A percentile compares a stretch with the other conserved stretches of the same genome.
These are phyloP conservation scores for Ogataea salicorniae DNA, from an alignment of 805 yeast species.

Conservation along the genomic window DNA sequence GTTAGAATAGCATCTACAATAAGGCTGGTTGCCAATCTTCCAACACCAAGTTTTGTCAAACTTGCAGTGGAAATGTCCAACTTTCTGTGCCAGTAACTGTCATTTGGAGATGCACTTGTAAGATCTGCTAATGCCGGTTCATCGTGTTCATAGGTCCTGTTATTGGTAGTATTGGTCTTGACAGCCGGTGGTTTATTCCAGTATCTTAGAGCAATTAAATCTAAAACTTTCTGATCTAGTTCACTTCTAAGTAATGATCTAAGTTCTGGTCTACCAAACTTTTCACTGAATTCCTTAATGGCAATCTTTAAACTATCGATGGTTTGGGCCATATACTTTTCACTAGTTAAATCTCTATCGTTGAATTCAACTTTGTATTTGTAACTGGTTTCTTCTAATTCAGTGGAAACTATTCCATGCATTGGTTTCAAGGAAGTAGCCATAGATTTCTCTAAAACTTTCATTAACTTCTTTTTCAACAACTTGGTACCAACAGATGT, in stretches of 20 bases:
- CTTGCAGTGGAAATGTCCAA: constrained; percentile 79
- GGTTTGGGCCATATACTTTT: constrained; percentile 87
- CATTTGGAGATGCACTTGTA: constrained; percentile 54
- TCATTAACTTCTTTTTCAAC: constrained; percentile 75
- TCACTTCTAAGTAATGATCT: constrained; percentile 73
- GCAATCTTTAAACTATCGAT: constrained; percentile 81
- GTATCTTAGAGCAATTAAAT: constrained; percentile 81
- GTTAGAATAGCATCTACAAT: constrained; percentile 74
- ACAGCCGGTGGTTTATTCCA: constrained; percentile 69
- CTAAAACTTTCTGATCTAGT: constrained; percentile 84
- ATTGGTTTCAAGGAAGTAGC: constrained; percentile 85
- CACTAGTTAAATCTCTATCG: constrained; percentile 90
- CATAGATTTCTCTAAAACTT: constrained; percentile 87
- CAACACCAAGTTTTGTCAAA: constrained; percentile 89
- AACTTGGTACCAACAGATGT: constrained; percentile 72
- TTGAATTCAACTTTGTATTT: constrained; percentile 94
- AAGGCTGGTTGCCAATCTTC: constrained; percentile 78
- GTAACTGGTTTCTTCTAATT: constrained; percentile 88
- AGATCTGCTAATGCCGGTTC: constrained; percentile 54
- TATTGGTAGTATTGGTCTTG: constrained; percentile 7
- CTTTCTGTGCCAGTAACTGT: constrained; percentile 82
- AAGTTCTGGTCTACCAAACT: constrained; percentile 79
- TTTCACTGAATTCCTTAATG: constrained; percentile 79
- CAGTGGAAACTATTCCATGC: constrained; percentile 76
- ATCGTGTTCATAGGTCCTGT: constrained; percentile 16